These are phyloP conservation scores for Entomortierella beljakovae DNA, from an alignment of 192 early-diverging fungal genomes.

Conservation along the genomic window DNA sequence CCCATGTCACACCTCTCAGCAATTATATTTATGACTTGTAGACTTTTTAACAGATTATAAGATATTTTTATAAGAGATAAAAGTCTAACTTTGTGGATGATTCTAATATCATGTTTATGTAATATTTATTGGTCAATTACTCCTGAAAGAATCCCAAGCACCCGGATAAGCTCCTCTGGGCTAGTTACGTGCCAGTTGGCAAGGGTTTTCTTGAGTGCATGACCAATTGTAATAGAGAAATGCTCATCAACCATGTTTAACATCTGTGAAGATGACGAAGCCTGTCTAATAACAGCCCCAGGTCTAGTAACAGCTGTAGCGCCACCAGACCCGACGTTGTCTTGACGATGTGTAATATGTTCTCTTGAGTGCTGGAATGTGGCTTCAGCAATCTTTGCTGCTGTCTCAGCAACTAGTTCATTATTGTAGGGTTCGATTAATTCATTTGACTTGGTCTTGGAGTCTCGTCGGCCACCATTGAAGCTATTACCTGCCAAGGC, in stretches of 20 bases:
- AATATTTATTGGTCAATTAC: conserved; percentile 19
- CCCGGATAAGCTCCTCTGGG: conserved; percentile 73
- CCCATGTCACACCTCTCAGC: too few species aligned
- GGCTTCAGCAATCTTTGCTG: conserved; percentile 43
- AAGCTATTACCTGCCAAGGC: conserved; percentile 56
- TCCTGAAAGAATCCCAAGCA: conserved; percentile 42
- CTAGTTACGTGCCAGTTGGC: conserved; percentile 86
- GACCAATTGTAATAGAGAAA: conserved; percentile 87
- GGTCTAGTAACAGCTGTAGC: conserved; percentile 8
- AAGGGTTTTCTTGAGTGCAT: conserved; percentile 87
- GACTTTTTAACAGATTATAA: too few species aligned
- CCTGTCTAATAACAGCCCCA: conserved; percentile 20
- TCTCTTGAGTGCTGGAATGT: conserved; percentile 22
- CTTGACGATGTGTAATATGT: not conserved
- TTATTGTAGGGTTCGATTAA: conserved; percentile 32
- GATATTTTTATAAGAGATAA: too few species aligned
- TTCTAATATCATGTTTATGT: too few species aligned
- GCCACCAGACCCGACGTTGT: not conserved
- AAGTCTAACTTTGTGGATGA: too few species aligned
- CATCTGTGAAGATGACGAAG: conserved; percentile 17
- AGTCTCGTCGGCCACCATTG: conserved; percentile 11
- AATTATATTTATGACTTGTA: too few species aligned
- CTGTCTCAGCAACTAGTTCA: conserved; percentile 29
- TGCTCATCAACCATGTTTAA: conserved; percentile 51
- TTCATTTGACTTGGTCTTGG: conserved; percentile 1